These are phyloP conservation scores for Trypanosoma vivax DNA, from an alignment of 208 protist species.

Conservation along the genomic window DNA sequence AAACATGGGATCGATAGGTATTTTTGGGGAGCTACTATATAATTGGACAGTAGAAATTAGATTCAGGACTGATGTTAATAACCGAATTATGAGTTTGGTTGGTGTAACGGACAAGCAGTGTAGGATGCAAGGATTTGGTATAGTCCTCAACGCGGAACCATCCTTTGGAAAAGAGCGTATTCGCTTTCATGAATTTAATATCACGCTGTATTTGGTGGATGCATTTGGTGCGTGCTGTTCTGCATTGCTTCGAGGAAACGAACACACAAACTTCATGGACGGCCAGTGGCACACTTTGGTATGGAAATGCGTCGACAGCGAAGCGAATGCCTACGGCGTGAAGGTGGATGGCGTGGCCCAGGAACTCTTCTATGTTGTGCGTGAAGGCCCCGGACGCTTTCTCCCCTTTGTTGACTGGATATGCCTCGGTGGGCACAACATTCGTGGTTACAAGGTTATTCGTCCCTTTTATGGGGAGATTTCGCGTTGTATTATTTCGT, in stretches of 20 bases:
- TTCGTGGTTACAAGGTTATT: constrained; percentile 73
- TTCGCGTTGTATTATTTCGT: constrained; percentile 59
- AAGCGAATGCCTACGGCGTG: constrained; percentile 82
- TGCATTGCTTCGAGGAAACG: constrained; percentile 70
- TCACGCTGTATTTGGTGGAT: constrained; percentile 79
- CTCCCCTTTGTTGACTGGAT: constrained; percentile 72
- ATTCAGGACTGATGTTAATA: constrained; percentile 70
- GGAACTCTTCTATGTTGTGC: constrained; percentile 69
- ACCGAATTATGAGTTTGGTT: constrained; percentile 70
- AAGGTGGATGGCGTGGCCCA: constrained; percentile 81
- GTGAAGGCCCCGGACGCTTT: constrained; percentile 72
- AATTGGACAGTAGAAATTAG: constrained; percentile 84
- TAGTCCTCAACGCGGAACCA: constrained; percentile 82
- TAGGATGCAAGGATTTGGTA: constrained; percentile 84
- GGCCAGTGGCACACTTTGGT: constrained; percentile 85
- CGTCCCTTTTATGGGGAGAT: constrained; percentile 68
- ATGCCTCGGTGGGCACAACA: constrained; percentile 79
- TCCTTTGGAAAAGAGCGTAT: constrained; percentile 72
- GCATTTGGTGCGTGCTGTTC: constrained; percentile 77
- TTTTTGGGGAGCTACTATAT: constrained; percentile 80
- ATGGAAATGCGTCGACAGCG: constrained; percentile 82
- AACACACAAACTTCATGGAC: constrained; percentile 79
- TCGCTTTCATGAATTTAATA: constrained; percentile 79
- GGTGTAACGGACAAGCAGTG: constrained; percentile 77
- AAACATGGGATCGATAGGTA: constrained; percentile 65